phyloP scores from a whole-genome alignment of 495 filamentous ascomycete genomes.

The Cenococcum geophilum region DNA sequence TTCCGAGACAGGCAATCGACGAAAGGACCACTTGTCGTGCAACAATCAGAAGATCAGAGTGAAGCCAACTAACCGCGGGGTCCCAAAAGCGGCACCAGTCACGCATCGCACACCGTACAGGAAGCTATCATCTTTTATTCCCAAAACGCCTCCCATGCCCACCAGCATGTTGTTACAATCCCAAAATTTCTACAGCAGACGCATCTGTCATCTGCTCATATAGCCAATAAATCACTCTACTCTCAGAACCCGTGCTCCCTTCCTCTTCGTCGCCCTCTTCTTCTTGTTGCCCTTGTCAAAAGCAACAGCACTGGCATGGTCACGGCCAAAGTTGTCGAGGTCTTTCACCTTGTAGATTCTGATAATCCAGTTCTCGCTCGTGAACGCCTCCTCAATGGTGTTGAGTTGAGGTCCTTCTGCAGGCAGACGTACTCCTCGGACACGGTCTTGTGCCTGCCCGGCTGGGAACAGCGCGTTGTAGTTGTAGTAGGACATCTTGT shows the following conservation, averaged over 20 bases:
- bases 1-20: too few species aligned
- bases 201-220: not conserved
- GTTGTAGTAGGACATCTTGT: conserved; percentile 99
- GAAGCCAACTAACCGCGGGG: too few species aligned
- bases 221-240: conserved; percentile 56
- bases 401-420: conserved; percentile 78
- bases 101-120: too few species aligned
- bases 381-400: conserved; percentile 93
- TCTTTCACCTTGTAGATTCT: conserved; percentile 99
- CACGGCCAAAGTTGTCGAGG: conserved; percentile 89
- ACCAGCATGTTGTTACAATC: conserved; percentile 7
- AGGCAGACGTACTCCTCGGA: conserved; percentile 75
- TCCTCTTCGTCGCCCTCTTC: conserved; percentile 75
- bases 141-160: conserved; percentile 1
- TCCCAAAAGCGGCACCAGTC: too few species aligned
- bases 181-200: not conserved
- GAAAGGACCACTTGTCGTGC: too few species aligned
- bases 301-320: conserved; percentile 73
- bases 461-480: conserved; percentile 86
- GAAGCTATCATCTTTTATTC: conserved; percentile 1
- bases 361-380: conserved; percentile 99
- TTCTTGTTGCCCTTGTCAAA: conserved; percentile 95
- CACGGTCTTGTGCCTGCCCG: conserved; percentile 87
- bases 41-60: too few species aligned
- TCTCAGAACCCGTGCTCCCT: conserved; percentile 72